Evolutionary conservation across 108 stramenopile genomes (phyloP).

Genomic region (Nitzschia putrida): DNA sequence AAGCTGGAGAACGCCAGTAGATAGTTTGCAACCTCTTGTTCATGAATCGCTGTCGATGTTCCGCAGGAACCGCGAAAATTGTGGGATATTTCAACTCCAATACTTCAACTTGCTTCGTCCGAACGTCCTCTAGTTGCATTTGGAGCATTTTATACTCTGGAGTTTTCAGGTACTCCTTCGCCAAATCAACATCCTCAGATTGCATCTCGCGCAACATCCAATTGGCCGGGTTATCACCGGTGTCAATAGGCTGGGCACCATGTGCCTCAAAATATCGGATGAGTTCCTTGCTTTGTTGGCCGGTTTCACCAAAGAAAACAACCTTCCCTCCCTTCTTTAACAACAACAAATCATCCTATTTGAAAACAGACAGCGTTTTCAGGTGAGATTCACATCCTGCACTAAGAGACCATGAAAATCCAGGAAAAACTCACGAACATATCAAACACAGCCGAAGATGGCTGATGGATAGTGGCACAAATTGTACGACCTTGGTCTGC

Average conservation of each 20-base stretch:
- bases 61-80: slow-evolving; percentile 41
- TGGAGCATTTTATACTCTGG: slow-evolving; percentile 17
- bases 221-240: slow-evolving; percentile 74
- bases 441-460: slow-evolving; percentile 71
- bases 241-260: slow-evolving; percentile 57
- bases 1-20: slow-evolving; percentile 74
- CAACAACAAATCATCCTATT: slow-evolving; percentile 39
- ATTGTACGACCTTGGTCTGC: slow-evolving; percentile 65
- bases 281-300: slow-evolving; percentile 47
- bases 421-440: slow-evolving; percentile 32
- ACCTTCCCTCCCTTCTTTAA: slow-evolving; percentile 48
- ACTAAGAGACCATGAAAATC: background rate
- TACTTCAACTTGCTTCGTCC: slow-evolving; percentile 16
- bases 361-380: background rate
- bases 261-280: slow-evolving; percentile 63
- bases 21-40: slow-evolving; percentile 51
- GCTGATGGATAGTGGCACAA: slow-evolving; percentile 67
- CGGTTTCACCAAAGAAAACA: slow-evolving; percentile 70
- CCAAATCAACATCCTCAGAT: slow-evolving; percentile 39
- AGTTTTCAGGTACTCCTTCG: slow-evolving; percentile 38
- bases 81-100: slow-evolving; percentile 41
- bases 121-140: slow-evolving; percentile 8
- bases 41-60: slow-evolving; percentile 34
- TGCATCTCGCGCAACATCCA: slow-evolving; percentile 63
- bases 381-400: background rate